Percentiles rank a stretch among this genome's conserved stretches.
These are phyloP conservation scores for Colletotrichum costaricense DNA, from an alignment of 2,329 filamentous ascomycete genomes.

Conservation along the genomic window DNA sequence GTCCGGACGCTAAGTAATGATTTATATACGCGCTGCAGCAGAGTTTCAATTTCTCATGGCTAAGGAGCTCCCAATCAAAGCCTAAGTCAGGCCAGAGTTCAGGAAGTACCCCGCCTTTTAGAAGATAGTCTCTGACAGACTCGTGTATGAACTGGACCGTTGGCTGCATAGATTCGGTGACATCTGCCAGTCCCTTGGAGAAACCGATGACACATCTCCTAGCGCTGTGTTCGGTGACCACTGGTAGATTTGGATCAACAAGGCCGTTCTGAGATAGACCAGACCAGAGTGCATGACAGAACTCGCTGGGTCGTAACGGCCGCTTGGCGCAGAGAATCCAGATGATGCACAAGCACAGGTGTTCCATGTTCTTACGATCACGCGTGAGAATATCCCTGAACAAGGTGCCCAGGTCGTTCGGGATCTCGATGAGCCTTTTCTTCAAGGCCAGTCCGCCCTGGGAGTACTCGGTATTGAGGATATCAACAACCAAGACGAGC, in stretches of 20 bases:
- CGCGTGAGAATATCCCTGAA: slow-evolving; percentile 63
- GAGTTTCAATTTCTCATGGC: slow-evolving; percentile 56
- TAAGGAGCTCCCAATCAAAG: slow-evolving; percentile 44
- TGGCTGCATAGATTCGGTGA: slow-evolving; percentile 43
- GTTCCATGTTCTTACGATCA: slow-evolving; percentile 53
- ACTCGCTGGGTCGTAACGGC: slow-evolving; percentile 55
- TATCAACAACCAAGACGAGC: slow-evolving; percentile 52
- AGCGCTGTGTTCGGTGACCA: too few species aligned
- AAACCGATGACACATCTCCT: slow-evolving; percentile 48
- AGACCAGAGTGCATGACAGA: slow-evolving; percentile 55
- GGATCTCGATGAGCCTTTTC: slow-evolving; percentile 48
- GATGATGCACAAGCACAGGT: slow-evolving; percentile 58
- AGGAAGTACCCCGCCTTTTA: slow-evolving; percentile 46
- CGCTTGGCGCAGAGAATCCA: slow-evolving; percentile 63
- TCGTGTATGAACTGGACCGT: slow-evolving; percentile 66
- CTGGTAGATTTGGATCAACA: slow-evolving; percentile 41
- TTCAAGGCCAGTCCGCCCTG: slow-evolving; percentile 42
- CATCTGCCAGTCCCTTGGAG: slow-evolving; percentile 63
- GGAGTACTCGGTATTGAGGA: slow-evolving; percentile 49
- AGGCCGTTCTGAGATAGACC: slow-evolving; percentile 24
- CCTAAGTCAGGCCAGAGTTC: slow-evolving; percentile 46
- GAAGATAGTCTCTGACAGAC: slow-evolving; percentile 60
- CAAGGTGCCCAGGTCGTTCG: slow-evolving; percentile 53
- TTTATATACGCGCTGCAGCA: too few species aligned
- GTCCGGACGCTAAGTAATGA: too few species aligned